These are phyloP conservation scores for Blastocystis sp. DNA, from an alignment of 352 stramenopile genomes.

Conservation along the genomic window DNA sequence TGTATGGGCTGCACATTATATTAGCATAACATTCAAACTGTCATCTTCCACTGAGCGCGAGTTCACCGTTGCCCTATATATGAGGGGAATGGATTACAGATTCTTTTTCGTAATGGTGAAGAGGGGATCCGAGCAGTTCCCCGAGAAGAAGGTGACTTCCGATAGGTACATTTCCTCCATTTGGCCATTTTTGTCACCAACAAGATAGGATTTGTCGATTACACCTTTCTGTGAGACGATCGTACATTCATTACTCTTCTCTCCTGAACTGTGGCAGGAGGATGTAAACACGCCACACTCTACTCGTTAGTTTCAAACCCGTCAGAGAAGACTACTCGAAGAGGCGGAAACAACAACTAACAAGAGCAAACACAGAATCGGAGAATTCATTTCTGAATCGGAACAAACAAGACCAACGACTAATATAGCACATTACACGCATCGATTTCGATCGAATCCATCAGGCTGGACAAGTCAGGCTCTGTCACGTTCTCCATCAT, in stretches of 20 bases:
- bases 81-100: neutral
- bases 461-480: neutral
- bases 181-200: conserved; percentile 20
- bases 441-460: neutral
- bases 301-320: neutral
- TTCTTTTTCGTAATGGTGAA: conserved; percentile 47
- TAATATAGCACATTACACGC: neutral
- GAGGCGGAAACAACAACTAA: neutral
- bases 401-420: neutral
- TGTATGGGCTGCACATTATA: conserved; percentile 18
- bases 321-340: neutral
- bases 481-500: neutral
- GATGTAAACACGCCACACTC: conserved; percentile 43
- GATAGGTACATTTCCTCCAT: conserved; percentile 49
- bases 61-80: neutral
- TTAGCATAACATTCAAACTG: neutral
- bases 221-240: neutral
- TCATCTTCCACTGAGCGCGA: conserved; percentile 12
- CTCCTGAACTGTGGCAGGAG: neutral
- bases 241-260: conserved; percentile 17
- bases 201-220: neutral
- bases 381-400: neutral
- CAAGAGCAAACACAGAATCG: neutral
- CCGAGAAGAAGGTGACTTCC: conserved; percentile 2
- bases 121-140: neutral